phyloP scores from a whole-genome alignment of 768 basidiomycete genomes.

The Boletus barrowsii region DNA sequence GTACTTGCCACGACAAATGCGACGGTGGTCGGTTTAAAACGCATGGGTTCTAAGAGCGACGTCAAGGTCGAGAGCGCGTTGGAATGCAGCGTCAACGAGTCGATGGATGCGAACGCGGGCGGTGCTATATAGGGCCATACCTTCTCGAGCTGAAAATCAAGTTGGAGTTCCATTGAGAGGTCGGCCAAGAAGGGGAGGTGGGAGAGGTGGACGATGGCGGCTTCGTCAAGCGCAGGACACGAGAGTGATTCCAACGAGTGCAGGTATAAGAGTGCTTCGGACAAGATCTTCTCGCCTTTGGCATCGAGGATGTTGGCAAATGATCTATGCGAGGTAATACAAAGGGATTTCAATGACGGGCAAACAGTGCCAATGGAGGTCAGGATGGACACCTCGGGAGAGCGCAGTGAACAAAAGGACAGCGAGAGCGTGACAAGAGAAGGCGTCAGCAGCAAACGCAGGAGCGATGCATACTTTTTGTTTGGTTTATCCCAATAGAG shows the following conservation, averaged over 20 bases:
- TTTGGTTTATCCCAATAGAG: slow-evolving; percentile 19
- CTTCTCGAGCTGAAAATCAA: slow-evolving; percentile 13
- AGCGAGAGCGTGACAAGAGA: slow-evolving; percentile 18
- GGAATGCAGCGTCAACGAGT: slow-evolving; percentile 8
- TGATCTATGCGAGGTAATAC: neutral
- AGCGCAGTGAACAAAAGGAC: slow-evolving; percentile 4
- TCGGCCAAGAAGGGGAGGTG: slow-evolving; percentile 14
- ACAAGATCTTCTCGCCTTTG: slow-evolving; percentile 19
- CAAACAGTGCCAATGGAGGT: slow-evolving; percentile 19
- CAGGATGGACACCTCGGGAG: slow-evolving; percentile 19
- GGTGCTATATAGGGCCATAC: slow-evolving; percentile 8
- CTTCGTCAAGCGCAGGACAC: slow-evolving; percentile 21
- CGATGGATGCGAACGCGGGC: slow-evolving; percentile 16
- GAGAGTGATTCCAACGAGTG: slow-evolving; percentile 13
- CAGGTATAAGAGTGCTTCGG: slow-evolving; percentile 18
- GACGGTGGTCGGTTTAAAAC: slow-evolving; percentile 12
- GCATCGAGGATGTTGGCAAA: slow-evolving; percentile 4
- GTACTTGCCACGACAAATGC: slow-evolving; percentile 11
- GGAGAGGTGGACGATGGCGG: slow-evolving; percentile 23
- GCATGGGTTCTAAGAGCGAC: slow-evolving; percentile 18
- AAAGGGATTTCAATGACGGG: slow-evolving; percentile 17
- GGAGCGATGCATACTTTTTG: slow-evolving; percentile 16
- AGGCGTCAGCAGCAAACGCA: slow-evolving; percentile 21
- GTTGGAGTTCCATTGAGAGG: slow-evolving; percentile 15
- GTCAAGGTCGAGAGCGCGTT: slow-evolving; percentile 16